Percentiles rank a stretch among this genome's conserved stretches.
phyloP scores from a whole-genome alignment of 805 yeast species.

The Metschnikowia continentalis region DNA sequence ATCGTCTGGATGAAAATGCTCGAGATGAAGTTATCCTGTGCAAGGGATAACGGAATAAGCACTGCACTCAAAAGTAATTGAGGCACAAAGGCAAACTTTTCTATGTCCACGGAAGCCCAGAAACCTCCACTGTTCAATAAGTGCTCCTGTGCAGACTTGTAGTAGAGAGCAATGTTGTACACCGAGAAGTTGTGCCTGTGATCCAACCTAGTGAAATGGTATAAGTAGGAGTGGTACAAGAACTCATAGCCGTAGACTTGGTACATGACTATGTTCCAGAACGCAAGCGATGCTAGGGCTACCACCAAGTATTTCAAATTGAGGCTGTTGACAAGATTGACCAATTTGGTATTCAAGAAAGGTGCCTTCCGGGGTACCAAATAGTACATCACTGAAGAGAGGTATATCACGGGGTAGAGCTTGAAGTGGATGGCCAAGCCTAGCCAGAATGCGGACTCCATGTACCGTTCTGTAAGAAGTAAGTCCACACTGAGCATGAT shows the following conservation, averaged over 20 bases:
- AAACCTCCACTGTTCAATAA: not conserved
- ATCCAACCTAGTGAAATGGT: conserved; percentile 79
- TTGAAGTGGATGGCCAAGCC: conserved; percentile 87
- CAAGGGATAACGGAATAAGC: conserved; percentile 50
- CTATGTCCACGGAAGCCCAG: conserved; percentile 25
- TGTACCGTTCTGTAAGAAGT: conserved; percentile 25
- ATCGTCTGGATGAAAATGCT: conserved; percentile 40
- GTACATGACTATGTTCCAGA: conserved; percentile 60
- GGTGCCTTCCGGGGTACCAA: conserved; percentile 26
- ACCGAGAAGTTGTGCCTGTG: conserved; percentile 94
- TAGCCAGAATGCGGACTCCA: conserved; percentile 42
- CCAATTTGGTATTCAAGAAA: conserved; percentile 7
- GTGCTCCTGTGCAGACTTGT: conserved; percentile 42
- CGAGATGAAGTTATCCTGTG: conserved; percentile 28
- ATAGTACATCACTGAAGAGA: conserved; percentile 62
- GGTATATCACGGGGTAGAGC: conserved; percentile 84
- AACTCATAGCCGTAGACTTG: conserved; percentile 68
- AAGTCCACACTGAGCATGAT: conserved; percentile 46
- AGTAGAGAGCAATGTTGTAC: conserved; percentile 72
- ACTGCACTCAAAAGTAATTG: conserved; percentile 62
- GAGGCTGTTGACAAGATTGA: conserved; percentile 33
- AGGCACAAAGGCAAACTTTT: conserved; percentile 75
- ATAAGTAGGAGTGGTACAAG: conserved; percentile 70
- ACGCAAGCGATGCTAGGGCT: conserved; percentile 40
- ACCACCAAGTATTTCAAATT: conserved; percentile 29